Evolutionary conservation across 2,329 filamentous ascomycete species (phyloP), one percentile per base, ranked within the genome.

Genomic region (Trichoderma polysporum): DNA sequence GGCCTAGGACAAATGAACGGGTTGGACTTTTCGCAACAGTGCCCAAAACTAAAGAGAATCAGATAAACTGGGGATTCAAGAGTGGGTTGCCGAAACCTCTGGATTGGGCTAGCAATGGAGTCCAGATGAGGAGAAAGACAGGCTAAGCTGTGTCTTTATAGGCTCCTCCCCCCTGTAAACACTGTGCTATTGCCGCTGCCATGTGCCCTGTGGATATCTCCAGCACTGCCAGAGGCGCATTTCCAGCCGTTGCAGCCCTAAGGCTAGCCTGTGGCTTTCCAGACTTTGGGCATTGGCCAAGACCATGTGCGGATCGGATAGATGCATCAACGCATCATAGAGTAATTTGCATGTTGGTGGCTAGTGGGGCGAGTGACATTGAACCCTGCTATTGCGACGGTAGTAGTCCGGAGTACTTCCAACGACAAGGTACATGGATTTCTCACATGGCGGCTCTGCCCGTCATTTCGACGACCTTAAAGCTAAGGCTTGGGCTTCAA

Each of bases 191-290:
- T 68, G 52, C 60, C 66, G 41, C 61, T 59, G 41, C 66, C 66
- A 68, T 68, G 66, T 68, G 66, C 66, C 66, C 66, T 68, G 61
- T 68, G 66, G 61, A 45, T 68, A 54, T 54, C 13, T 56, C 45
- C 61, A 66, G 66, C 61, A 13, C 50, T 27, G 15, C 19, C 37
- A 45, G 22, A 17, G 41, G 41, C 41, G 41, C 22, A 19, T 45
- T 45, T 9, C 41, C 41, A 45, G 41, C 8, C n/a, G 41, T 10
- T 17, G 41, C 50, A 47, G 61, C 66, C 61, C 56, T 56, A 59
- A 52, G 33, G 39, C 47, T 37, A 41, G 4, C 22, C 33, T 62
- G 47, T 53, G 59, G 59, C 59, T 41, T 53, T 29, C 47, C 37
- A 47, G 22, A 22, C 33, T 19, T 41, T 58, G 63, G 7, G 19